These are phyloP conservation scores for Limonium bicolor DNA, from an alignment of 148 eudicot genomes.

Conservation along the genomic window DNA sequence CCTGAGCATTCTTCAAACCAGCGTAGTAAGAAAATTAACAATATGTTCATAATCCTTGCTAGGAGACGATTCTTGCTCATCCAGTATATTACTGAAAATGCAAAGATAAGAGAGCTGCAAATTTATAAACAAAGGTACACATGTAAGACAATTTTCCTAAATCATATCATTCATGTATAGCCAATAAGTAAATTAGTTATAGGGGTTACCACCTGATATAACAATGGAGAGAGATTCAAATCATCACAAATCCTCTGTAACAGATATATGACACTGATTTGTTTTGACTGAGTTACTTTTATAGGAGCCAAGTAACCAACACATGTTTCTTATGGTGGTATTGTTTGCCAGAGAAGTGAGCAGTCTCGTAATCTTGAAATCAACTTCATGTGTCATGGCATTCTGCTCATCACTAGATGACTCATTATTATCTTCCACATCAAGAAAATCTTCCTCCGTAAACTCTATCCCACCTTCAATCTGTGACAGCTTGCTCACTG, in stretches of 20 bases:
- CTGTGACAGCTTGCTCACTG: conserved; percentile 12
- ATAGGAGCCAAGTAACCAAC: conserved; percentile 88
- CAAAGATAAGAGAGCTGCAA: conserved; percentile 69
- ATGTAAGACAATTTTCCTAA: neutral
- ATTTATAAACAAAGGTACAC: conserved; percentile 10
- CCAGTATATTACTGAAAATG: conserved; percentile 67
- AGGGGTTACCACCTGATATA: conserved; percentile 62
- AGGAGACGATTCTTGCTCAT: conserved; percentile 72
- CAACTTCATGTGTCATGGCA: conserved; percentile 53
- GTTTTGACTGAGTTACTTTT: conserved; percentile 65
- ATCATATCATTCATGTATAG: no score
- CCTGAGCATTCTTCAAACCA: conserved; percentile 81
- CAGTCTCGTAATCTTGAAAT: conserved; percentile 62
- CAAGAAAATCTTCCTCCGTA: conserved; percentile 14
- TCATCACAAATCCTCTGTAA: conserved; percentile 77
- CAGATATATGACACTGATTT: conserved; percentile 68
- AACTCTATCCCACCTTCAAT: conserved; percentile 20
- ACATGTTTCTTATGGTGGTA: conserved; percentile 40
- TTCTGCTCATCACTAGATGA: conserved; percentile 70
- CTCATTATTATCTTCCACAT: conserved; percentile 27
- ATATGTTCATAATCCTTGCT: conserved; percentile 59
- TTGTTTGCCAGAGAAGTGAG: conserved; percentile 60
- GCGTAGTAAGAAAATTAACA: conserved; percentile 54
- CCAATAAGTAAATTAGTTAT: no score
- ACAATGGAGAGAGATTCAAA: conserved; percentile 90